phyloP scores from a whole-genome alignment of 2,329 filamentous ascomycete species.

The Epichloe elymi region DNA sequence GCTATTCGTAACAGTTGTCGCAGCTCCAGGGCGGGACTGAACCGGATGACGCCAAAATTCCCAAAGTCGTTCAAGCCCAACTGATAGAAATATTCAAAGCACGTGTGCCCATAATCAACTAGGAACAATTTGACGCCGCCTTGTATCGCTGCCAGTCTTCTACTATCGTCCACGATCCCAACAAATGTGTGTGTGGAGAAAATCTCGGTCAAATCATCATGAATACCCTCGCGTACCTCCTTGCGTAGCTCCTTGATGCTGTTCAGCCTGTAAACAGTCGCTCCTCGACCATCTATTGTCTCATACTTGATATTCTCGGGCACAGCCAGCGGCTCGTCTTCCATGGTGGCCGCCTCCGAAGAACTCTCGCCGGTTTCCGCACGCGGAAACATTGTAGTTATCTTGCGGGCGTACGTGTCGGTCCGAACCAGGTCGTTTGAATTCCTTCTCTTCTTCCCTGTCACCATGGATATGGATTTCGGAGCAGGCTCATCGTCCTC shows the following conservation, averaged over 20 bases:
- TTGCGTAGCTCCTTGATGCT: constrained; percentile 77
- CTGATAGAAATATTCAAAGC: constrained; percentile 90
- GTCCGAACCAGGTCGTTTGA: constrained; percentile 78
- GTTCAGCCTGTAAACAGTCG: constrained; percentile 58
- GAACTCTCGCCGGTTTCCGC: constrained; percentile 24
- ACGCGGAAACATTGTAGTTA: constrained; percentile 81
- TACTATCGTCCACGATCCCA: constrained; percentile 75
- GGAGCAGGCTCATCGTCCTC: constrained; percentile 16
- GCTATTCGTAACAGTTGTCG: constrained; percentile 59
- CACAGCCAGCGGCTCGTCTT: constrained; percentile 22
- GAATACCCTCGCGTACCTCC: constrained; percentile 67
- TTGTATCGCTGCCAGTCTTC: constrained; percentile 85
- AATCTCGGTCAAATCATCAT: constrained; percentile 74
- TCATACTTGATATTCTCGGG: constrained; percentile 56
- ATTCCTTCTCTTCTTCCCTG: constrained; percentile 27
- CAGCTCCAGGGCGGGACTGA: constrained; percentile 63
- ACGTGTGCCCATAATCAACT: constrained; percentile 80
- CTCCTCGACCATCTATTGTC: constrained; percentile 48
- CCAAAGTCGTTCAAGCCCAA: constrained; percentile 88
- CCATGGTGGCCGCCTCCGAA: neutral
- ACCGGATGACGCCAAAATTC: constrained; percentile 77
- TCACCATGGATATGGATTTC: constrained; percentile 23
- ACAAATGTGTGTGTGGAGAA: constrained; percentile 86
- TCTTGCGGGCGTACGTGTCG: constrained; percentile 79
- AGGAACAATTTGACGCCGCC: constrained; percentile 84